A percentile compares a stretch with the other conserved stretches of the same genome.
phyloP scores from a whole-genome alignment of 345 rosid genomes.

The Heritiera littoralis region DNA sequence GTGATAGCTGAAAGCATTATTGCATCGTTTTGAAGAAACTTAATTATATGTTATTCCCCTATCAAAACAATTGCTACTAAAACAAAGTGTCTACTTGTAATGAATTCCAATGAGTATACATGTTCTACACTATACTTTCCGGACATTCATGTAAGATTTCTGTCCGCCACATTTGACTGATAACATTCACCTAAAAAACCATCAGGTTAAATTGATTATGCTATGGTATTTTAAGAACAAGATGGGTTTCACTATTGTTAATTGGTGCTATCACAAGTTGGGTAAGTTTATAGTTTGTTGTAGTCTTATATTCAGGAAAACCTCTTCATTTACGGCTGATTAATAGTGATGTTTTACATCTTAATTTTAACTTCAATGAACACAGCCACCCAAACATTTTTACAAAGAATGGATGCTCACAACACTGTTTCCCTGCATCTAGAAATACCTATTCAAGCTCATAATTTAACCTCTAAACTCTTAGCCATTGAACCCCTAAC shows the following conservation, averaged over 20 bases:
- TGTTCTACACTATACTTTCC: neutral
- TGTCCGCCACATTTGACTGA: neutral
- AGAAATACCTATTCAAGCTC: neutral
- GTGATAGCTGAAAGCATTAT: slow-evolving; percentile 5
- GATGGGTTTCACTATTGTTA: neutral
- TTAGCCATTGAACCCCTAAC: neutral
- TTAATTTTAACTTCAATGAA: neutral
- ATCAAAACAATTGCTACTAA: neutral
- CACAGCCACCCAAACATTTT: neutral
- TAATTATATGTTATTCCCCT: neutral
- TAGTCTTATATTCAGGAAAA: neutral
- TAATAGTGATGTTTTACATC: neutral
- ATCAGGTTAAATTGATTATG: neutral
- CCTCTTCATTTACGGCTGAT: neutral
- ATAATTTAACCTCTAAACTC: neutral
- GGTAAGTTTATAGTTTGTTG: neutral
- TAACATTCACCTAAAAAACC: neutral
- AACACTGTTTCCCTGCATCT: neutral
- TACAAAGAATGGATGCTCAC: neutral
- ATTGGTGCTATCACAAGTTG: neutral
- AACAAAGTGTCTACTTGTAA: neutral
- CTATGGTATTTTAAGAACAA: neutral
- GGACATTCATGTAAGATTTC: slow-evolving; percentile 1
- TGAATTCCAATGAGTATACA: neutral
- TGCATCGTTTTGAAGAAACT: slow-evolving; percentile 10